These are phyloP conservation scores for Takakia lepidozioides DNA, from an alignment of 225 moss, liverwort and hornwort genomes.

Conservation along the genomic window DNA sequence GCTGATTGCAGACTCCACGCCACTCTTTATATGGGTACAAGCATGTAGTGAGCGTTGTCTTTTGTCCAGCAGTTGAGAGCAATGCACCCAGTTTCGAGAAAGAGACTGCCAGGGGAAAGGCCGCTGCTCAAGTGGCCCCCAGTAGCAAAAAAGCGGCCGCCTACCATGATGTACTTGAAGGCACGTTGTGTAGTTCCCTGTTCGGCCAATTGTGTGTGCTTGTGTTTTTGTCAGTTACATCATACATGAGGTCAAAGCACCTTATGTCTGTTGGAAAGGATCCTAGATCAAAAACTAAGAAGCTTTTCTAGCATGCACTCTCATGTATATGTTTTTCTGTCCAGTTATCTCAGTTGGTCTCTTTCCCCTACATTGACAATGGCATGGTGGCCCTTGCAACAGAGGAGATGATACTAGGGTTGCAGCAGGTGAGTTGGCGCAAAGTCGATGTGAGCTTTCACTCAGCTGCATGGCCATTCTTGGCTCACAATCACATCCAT, in stretches of 20 bases:
- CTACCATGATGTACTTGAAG: slow-evolving; percentile 36
- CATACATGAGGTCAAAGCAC: too few species aligned
- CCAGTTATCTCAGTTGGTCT: too few species aligned
- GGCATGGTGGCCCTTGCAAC: too few species aligned
- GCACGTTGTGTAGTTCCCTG: slow-evolving; percentile 25
- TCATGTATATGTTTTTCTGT: too few species aligned
- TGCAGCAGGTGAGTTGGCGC: slow-evolving; percentile 70
- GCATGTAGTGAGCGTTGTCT: slow-evolving; percentile 55
- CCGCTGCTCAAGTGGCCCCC: slow-evolving; percentile 39
- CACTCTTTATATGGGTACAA: slow-evolving; percentile 61
- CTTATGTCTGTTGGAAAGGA: too few species aligned
- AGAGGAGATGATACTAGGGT: slow-evolving; percentile 86
- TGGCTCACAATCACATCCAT: slow-evolving; percentile 58
- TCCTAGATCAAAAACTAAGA: too few species aligned
- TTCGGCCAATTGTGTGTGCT: too few species aligned
- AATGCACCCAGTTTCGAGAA: slow-evolving; percentile 32
- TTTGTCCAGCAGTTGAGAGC: slow-evolving; percentile 46
- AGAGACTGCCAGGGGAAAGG: slow-evolving; percentile 52
- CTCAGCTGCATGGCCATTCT: slow-evolving; percentile 62
- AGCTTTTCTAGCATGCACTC: too few species aligned
- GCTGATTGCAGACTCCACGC: slow-evolving; percentile 39
- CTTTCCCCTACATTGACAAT: too few species aligned
- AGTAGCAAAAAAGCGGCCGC: slow-evolving; percentile 14
- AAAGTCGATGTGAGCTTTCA: slow-evolving; percentile 94
- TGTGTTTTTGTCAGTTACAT: too few species aligned